Conservation (phyloP, 192 early-diverging fungal genomes). For the Radiomyces spectabilis region DNA sequence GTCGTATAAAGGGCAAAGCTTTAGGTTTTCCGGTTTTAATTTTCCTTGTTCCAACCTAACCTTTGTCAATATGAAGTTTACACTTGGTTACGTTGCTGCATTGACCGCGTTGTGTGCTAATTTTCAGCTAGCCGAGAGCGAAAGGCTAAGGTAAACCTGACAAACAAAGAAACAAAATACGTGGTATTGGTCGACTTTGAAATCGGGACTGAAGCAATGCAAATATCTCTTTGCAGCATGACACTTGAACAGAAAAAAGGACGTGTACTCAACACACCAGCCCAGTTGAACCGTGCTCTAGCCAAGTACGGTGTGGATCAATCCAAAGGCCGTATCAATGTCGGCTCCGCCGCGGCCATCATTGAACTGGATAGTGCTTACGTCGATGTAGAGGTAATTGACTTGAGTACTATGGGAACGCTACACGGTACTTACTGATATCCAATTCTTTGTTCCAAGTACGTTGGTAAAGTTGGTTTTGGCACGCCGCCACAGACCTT, state of each 20-base stretch:
- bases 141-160: neutral
- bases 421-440: neutral
- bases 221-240: neutral
- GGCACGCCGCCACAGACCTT: slow-evolving; percentile 63
- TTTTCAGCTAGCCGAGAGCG: neutral
- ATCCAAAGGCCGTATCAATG: neutral
- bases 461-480: slow-evolving; percentile 45
- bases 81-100: no score
- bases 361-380: slow-evolving; percentile 6
- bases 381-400: slow-evolving; percentile 21
- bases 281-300: slow-evolving; percentile 3
- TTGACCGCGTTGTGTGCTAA: no score
- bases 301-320: slow-evolving; percentile 8
- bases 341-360: neutral
- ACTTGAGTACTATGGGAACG: neutral
- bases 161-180: neutral
- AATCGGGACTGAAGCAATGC: neutral
- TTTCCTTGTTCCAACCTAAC: no score
- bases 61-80: no score
- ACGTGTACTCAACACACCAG: slow-evolving; percentile 3
- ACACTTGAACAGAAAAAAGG: neutral
- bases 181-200: neutral
- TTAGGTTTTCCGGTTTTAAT: no score
- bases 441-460: slow-evolving; percentile 14
- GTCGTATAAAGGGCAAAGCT: no score